Evolutionary conservation across 1,284 basidiomycete genomes (phyloP).

Genomic region (Cystobasidium pallidum): DNA sequence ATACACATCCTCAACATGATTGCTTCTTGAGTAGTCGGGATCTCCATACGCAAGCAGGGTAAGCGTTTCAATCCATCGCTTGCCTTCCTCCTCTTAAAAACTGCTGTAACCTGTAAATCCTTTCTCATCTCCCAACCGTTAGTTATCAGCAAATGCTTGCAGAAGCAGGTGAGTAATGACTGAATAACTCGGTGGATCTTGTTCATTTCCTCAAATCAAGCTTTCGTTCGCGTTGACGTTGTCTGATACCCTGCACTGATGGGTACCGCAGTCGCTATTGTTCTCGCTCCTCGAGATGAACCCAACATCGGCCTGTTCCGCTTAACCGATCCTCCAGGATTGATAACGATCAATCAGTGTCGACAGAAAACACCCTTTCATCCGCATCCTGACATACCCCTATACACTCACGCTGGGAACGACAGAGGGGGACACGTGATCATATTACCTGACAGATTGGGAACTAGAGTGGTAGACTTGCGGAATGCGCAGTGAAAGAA

Average conservation of each 20-base stretch:
- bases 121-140: neutral
- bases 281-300: slow-evolving; percentile 49
- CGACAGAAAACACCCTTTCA: slow-evolving; percentile 24
- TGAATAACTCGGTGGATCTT: no score
- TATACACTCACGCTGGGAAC: slow-evolving; percentile 12
- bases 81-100: neutral
- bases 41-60: slow-evolving; percentile 51
- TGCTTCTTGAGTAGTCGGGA: slow-evolving; percentile 51
- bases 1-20: slow-evolving; percentile 52
- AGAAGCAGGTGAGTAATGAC: slow-evolving; percentile 45
- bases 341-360: slow-evolving; percentile 49
- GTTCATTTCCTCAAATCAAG: neutral
- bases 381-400: slow-evolving; percentile 6
- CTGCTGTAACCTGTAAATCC: neutral
- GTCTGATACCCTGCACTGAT: no score
- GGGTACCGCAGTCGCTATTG: slow-evolving; percentile 54
- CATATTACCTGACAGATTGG: neutral
- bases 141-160: slow-evolving; percentile 52
- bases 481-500: neutral
- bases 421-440: neutral
- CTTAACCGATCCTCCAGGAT: slow-evolving; percentile 52
- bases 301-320: slow-evolving; percentile 53
- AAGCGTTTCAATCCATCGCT: neutral
- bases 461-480: neutral
- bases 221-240: neutral